These are phyloP conservation scores for Alternaria arborescens DNA, from an alignment of 2,329 filamentous ascomycete genomes.

Conservation along the genomic window DNA sequence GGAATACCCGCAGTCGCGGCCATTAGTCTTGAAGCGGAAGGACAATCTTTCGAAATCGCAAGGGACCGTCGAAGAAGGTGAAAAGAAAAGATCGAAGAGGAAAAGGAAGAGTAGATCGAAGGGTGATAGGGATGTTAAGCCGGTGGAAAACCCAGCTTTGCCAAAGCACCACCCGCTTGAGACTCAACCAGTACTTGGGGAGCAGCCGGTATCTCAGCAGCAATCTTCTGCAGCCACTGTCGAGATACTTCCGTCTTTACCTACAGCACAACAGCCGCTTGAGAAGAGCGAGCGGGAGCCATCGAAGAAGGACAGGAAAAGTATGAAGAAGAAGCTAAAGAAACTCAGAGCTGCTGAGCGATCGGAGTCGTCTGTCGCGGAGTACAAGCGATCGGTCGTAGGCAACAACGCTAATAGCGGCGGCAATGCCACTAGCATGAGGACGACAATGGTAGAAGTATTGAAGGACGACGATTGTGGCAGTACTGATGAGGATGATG, in stretches of 20 bases:
- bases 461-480: background rate
- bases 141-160: background rate
- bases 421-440: background rate
- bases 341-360: background rate
- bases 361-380: background rate
- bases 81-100: background rate
- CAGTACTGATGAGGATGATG: background rate
- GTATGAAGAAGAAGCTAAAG: background rate
- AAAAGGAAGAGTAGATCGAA: background rate
- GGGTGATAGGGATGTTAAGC: background rate
- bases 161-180: background rate
- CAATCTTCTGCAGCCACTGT: background rate
- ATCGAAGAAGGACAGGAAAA: background rate
- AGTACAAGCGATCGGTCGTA: background rate
- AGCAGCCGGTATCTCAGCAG: background rate
- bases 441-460: background rate
- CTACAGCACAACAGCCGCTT: background rate
- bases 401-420: background rate
- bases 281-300: background rate
- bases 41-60: background rate
- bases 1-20: background rate
- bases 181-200: background rate
- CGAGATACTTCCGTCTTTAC: background rate
- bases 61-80: background rate
- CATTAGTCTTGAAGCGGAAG: background rate